Evolutionary conservation across 2,329 filamentous ascomycete genomes (phyloP).

Genomic region (Epichloe aotearoae): DNA sequence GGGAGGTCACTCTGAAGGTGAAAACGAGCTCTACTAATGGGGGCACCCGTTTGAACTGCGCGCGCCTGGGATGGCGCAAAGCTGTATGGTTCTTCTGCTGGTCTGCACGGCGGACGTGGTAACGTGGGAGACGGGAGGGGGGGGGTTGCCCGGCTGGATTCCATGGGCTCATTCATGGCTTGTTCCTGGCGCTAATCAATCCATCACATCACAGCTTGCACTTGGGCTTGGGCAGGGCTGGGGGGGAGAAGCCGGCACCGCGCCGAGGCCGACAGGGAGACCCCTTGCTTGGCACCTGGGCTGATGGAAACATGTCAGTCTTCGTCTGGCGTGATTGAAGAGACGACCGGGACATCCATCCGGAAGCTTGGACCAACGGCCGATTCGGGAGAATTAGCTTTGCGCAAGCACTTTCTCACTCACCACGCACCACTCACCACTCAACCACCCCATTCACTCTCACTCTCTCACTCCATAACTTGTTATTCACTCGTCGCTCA

Average conservation of each 20-base stretch:
- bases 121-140: neutral
- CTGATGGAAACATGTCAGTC: too few relatives aligned
- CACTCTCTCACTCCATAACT: neutral
- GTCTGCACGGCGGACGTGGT: neutral
- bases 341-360: too few relatives aligned
- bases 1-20: constrained; percentile 2
- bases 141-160: too few relatives aligned
- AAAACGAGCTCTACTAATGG: constrained; percentile 4
- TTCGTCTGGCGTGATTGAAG: too few relatives aligned
- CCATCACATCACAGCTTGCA: neutral
- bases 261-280: too few relatives aligned
- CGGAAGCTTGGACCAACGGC: neutral
- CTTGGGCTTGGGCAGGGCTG: neutral
- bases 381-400: neutral
- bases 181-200: neutral
- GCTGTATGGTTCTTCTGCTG: neutral
- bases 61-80: neutral
- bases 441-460: neutral
- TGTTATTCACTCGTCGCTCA: neutral
- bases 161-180: neutral
- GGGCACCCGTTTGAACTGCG: neutral
- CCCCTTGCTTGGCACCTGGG: too few relatives aligned
- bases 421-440: neutral
- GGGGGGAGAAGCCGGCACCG: too few relatives aligned
- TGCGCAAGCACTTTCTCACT: neutral